These are phyloP conservation scores for Sclerotinia subarctica DNA, from an alignment of 2,329 filamentous ascomycete species.

Conservation along the genomic window DNA sequence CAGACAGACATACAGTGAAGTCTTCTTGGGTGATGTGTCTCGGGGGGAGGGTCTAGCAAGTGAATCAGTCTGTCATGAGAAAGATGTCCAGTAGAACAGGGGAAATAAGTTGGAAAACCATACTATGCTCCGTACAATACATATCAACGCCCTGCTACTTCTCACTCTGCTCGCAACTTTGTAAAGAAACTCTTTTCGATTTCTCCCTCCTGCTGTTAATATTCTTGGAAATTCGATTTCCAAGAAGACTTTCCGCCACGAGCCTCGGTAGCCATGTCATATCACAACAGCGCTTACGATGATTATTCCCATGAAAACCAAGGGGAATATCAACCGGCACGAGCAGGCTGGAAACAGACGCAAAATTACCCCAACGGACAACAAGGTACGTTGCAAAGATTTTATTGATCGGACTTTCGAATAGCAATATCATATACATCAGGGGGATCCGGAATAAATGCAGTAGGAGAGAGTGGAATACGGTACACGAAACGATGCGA, in stretches of 20 bases:
- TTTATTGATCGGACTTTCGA: neutral
- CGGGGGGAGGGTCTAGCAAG: neutral
- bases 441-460: neutral
- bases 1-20: neutral
- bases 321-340: constrained; percentile 17
- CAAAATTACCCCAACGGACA: neutral
- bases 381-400: constrained; percentile 2
- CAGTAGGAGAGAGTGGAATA: neutral
- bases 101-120: neutral
- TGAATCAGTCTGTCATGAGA: neutral
- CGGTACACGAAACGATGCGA: neutral
- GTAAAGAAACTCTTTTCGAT: neutral
- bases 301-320: neutral
- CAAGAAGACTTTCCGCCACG: neutral
- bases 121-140: neutral
- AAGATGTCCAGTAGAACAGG: neutral
- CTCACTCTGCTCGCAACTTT: neutral
- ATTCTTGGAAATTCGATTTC: neutral
- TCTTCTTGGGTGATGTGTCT: constrained; percentile 3
- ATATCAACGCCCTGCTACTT: neutral
- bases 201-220: neutral
- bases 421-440: neutral
- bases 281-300: constrained; percentile 5
- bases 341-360: constrained; percentile 18
- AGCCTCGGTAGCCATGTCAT: constrained; percentile 7